Conservation (phyloP, 2,329 filamentous ascomycete species). For the Didymella glomerata region DNA sequence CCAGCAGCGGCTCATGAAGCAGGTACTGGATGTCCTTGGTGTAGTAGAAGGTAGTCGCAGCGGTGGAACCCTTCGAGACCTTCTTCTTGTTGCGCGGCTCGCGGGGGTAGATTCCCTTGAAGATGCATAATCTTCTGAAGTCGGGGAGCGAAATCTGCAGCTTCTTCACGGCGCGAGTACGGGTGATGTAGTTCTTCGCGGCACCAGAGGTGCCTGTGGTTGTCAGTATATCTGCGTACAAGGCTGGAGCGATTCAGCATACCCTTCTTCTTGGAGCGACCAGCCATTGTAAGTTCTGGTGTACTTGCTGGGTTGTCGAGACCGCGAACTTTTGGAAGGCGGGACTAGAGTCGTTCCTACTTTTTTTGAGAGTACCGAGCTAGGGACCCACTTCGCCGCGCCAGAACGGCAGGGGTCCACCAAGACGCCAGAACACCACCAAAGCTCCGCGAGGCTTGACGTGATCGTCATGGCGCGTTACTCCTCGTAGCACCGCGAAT, state of each 20-base stretch:
- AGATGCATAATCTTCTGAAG: slow-evolving; percentile 98
- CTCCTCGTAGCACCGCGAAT: slow-evolving; percentile 11
- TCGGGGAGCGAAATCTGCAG: slow-evolving; percentile 96
- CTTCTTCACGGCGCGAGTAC: slow-evolving; percentile 96
- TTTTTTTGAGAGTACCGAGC: slow-evolving; percentile 29
- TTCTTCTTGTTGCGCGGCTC: slow-evolving; percentile 98
- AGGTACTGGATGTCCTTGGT: slow-evolving; percentile 98
- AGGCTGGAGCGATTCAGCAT: slow-evolving; percentile 26
- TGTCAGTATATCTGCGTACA: slow-evolving; percentile 29
- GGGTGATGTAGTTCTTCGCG: slow-evolving; percentile 97
- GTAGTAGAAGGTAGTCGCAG: slow-evolving; percentile 89
- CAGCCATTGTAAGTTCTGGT: slow-evolving; percentile 41
- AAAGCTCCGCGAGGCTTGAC: slow-evolving; percentile 11
- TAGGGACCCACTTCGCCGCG: slow-evolving; percentile 26
- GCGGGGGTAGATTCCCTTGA: slow-evolving; percentile 98
- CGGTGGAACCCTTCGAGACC: slow-evolving; percentile 87
- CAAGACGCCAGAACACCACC: slow-evolving; percentile 11
- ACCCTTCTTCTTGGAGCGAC: slow-evolving; percentile 69
- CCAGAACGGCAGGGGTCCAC: slow-evolving; percentile 31
- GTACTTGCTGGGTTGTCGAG: slow-evolving; percentile 15
- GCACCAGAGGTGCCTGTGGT: slow-evolving; percentile 78
- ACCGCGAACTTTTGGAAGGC: slow-evolving; percentile 21
- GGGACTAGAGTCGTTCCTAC: slow-evolving; percentile 20
- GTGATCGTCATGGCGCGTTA: slow-evolving; percentile 26
- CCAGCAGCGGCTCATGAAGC: slow-evolving; percentile 91